Conservation (phyloP, 371 early-diverging fungal genomes). For the Circinella minor region DNA sequence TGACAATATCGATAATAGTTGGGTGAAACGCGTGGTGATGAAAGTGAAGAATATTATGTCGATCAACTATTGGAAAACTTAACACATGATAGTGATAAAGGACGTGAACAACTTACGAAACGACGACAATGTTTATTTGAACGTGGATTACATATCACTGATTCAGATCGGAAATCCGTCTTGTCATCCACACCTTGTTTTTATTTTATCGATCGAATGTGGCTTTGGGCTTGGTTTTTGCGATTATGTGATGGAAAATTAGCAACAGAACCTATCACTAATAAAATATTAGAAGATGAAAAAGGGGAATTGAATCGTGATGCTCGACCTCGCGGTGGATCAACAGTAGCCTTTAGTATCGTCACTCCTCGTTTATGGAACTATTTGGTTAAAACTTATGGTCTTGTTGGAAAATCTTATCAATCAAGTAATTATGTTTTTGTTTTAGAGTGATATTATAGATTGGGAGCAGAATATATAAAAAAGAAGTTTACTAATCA, state of each 20-base stretch:
- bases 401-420: slow-evolving; percentile 33
- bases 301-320: slow-evolving; percentile 29
- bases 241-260: slow-evolving; percentile 52
- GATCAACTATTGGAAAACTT: slow-evolving; percentile 32
- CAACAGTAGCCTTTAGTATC: slow-evolving; percentile 44
- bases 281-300: slow-evolving; percentile 34
- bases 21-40: slow-evolving; percentile 51
- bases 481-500: too few species aligned
- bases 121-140: slow-evolving; percentile 46
- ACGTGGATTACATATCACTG: slow-evolving; percentile 32
- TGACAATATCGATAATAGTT: slow-evolving; percentile 16
- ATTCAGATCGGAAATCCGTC: slow-evolving; percentile 37
- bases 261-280: slow-evolving; percentile 38
- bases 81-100: slow-evolving; percentile 43
- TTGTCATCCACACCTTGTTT: slow-evolving; percentile 23
- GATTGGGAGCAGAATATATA: too few species aligned
- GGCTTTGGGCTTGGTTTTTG: slow-evolving; percentile 53
- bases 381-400: slow-evolving; percentile 47
- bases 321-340: slow-evolving; percentile 44
- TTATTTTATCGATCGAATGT: slow-evolving; percentile 48
- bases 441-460: too few species aligned
- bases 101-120: slow-evolving; percentile 31
- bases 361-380: slow-evolving; percentile 47
- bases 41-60: slow-evolving; percentile 47
- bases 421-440: slow-evolving; percentile 33